Evolutionary conservation across 2,329 filamentous ascomycete genomes (phyloP).

Genomic region (Colletotrichum australisinense): DNA sequence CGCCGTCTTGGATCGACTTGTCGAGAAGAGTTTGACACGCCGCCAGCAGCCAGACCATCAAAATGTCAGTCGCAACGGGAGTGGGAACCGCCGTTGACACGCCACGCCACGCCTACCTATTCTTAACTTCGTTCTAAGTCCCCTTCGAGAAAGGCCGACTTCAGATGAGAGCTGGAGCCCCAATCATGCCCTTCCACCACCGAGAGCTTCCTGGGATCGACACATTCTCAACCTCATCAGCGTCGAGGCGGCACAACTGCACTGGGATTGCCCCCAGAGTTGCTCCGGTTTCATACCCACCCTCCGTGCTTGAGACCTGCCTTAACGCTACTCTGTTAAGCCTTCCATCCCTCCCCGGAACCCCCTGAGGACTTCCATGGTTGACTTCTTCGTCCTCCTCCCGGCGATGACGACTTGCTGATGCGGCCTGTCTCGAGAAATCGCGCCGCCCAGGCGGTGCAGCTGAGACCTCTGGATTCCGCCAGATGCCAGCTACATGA

Average conservation of each 20-base stretch:
- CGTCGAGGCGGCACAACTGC: background rate
- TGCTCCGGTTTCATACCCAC: conserved; percentile 28
- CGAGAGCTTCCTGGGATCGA: conserved; percentile 8
- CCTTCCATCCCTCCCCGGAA: conserved; percentile 11
- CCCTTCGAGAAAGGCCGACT: conserved; percentile 15
- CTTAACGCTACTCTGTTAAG: conserved; percentile 23
- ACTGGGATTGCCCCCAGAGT: conserved; percentile 15
- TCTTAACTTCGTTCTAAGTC: conserved; percentile 3
- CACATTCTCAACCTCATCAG: background rate
- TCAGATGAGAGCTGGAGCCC: conserved; percentile 25
- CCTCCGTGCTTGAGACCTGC: conserved; percentile 16
- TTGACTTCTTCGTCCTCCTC: background rate
- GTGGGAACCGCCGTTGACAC: conserved; percentile 14
- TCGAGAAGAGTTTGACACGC: background rate
- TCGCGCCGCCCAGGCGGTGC: background rate
- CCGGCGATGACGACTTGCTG: conserved; percentile 23
- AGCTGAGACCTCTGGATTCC: background rate
- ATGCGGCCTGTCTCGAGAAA: conserved; percentile 14
- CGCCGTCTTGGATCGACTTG: conserved; percentile 1
- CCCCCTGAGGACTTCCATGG: conserved; percentile 4
- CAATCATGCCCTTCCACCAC: background rate
- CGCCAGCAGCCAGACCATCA: conserved; percentile 13
- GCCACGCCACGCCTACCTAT: background rate
- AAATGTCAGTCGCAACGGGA: background rate
- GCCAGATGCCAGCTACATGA: background rate